phyloP scores from a whole-genome alignment of 2,329 filamentous ascomycete species.

The Talaromyces rugulosus region DNA sequence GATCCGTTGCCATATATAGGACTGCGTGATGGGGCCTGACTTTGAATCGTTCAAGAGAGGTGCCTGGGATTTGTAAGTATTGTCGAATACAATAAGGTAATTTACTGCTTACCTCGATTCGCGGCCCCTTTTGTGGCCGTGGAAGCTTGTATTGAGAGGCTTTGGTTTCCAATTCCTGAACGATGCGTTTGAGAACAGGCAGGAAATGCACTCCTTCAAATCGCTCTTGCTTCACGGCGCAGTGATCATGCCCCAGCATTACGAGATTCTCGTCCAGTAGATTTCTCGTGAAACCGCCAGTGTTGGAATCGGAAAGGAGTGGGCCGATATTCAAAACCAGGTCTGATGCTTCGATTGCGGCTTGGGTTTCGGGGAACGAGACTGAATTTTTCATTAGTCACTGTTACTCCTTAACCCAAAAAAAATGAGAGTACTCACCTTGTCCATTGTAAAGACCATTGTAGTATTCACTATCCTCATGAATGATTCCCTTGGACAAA shows the following conservation, averaged over 20 bases:
- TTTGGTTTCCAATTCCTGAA: neutral
- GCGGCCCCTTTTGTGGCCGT: neutral
- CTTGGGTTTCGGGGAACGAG: constrained; percentile 20
- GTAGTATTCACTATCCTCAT: constrained; percentile 67
- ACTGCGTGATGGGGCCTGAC: constrained; percentile 3
- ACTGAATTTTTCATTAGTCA: neutral
- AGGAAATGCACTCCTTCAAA: neutral
- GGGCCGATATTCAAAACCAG: constrained; percentile 46
- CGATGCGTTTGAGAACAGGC: neutral
- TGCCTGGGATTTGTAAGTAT: neutral
- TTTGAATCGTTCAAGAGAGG: neutral
- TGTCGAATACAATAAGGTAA: neutral
- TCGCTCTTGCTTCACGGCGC: neutral
- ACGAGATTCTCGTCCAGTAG: neutral
- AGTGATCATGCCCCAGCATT: neutral
- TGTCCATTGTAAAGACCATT: constrained; percentile 74
- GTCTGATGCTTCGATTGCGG: constrained; percentile 41
- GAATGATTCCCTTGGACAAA: constrained; percentile 77
- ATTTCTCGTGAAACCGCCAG: constrained; percentile 25
- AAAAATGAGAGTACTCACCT: neutral
- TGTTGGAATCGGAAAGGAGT: constrained; percentile 47
- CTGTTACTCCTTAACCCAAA: neutral
- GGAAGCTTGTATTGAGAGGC: neutral
- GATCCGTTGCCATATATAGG: neutral
- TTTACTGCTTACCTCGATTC: neutral